These are phyloP conservation scores for Lyophyllum semitale DNA, from an alignment of 768 basidiomycete species.

Conservation along the genomic window DNA sequence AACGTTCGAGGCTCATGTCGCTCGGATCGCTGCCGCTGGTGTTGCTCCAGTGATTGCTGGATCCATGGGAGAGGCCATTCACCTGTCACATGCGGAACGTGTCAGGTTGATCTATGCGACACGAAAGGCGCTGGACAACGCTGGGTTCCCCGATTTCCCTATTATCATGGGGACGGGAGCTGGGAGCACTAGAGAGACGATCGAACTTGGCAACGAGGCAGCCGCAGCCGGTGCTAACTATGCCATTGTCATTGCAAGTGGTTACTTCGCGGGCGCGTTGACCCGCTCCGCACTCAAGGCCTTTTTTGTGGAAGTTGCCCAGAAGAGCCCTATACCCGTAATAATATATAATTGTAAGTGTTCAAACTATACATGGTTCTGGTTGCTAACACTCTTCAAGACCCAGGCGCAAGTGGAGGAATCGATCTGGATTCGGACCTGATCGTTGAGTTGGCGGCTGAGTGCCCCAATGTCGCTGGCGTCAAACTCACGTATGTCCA, in stretches of 20 bases:
- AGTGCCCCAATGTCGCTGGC: slow-evolving; percentile 78
- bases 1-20: slow-evolving; percentile 68
- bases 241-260: slow-evolving; percentile 82
- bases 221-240: slow-evolving; percentile 86
- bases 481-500: slow-evolving; percentile 84
- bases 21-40: slow-evolving; percentile 63
- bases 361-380: slow-evolving; percentile 7
- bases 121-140: slow-evolving; percentile 70
- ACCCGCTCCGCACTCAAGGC: slow-evolving; percentile 72
- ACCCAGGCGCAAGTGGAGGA: slow-evolving; percentile 85
- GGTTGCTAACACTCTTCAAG: slow-evolving; percentile 35
- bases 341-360: slow-evolving; percentile 85
- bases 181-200: slow-evolving; percentile 81
- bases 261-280: slow-evolving; percentile 84
- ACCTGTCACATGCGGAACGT: slow-evolving; percentile 71
- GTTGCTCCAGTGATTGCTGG: slow-evolving; percentile 75
- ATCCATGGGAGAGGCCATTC: slow-evolving; percentile 86
- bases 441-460: slow-evolving; percentile 75
- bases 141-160: slow-evolving; percentile 58
- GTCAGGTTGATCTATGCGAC: slow-evolving; percentile 62
- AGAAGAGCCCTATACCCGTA: slow-evolving; percentile 83
- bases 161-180: slow-evolving; percentile 84
- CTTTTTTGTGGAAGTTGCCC: slow-evolving; percentile 76
- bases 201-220: slow-evolving; percentile 74
- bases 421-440: slow-evolving; percentile 91